These are phyloP conservation scores for Eimeria falciformis DNA, from an alignment of 169 alveolate genomes.

Conservation along the genomic window DNA sequence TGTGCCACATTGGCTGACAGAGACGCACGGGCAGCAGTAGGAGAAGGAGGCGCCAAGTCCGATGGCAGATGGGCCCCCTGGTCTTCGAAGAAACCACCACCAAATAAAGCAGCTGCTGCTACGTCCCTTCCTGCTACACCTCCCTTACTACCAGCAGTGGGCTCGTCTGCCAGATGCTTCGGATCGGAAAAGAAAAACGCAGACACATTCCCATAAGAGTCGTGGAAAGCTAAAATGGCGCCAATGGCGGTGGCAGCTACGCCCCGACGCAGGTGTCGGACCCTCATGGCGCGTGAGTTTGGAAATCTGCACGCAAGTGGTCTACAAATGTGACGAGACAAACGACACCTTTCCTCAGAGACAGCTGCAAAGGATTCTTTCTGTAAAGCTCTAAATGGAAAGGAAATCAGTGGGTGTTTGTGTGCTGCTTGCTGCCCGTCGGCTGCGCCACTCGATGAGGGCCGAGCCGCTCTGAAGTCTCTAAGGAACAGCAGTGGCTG, in stretches of 20 bases:
- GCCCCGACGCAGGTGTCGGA: not conserved
- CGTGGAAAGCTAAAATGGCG: not conserved
- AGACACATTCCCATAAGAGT: not conserved
- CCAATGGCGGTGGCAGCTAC: not conserved
- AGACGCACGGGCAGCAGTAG: not conserved
- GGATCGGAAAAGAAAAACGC: not conserved
- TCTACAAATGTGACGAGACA: too few relatives aligned
- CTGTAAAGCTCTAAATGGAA: too few relatives aligned
- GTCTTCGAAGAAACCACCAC: conserved; percentile 44
- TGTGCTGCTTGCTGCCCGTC: too few relatives aligned
- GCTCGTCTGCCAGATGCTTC: not conserved
- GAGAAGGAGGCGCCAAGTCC: not conserved
- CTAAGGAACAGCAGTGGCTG: too few relatives aligned
- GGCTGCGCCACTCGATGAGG: too few relatives aligned
- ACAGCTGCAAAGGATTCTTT: too few relatives aligned
- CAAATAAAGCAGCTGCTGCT: conserved; percentile 36
- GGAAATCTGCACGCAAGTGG: too few relatives aligned
- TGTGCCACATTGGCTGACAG: not conserved
- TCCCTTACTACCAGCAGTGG: too few relatives aligned
- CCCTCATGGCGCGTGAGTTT: not conserved
- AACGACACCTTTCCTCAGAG: too few relatives aligned
- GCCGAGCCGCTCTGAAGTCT: too few relatives aligned
- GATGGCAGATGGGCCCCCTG: too few relatives aligned
- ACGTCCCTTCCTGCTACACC: not conserved
- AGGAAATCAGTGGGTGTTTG: too few relatives aligned